These are phyloP conservation scores for Exophiala viscosa DNA, from an alignment of 2,329 filamentous ascomycete species.

Conservation along the genomic window DNA sequence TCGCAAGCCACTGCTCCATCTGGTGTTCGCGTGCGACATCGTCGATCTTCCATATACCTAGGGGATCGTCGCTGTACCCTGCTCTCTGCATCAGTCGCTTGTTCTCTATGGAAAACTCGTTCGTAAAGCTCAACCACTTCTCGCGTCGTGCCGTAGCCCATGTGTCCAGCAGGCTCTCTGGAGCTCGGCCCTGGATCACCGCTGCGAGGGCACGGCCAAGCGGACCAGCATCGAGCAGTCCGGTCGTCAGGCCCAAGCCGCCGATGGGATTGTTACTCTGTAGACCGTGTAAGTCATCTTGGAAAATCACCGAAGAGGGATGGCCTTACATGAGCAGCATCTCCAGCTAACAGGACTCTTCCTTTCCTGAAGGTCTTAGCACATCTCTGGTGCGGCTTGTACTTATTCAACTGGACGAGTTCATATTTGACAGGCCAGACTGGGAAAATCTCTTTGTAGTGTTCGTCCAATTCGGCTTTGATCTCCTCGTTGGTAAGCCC, in stretches of 20 bases:
- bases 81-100: constrained; percentile 18
- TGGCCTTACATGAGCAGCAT: constrained; percentile 22
- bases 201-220: constrained; percentile 17
- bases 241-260: constrained; percentile 24
- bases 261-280: constrained; percentile 27
- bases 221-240: constrained; percentile 21
- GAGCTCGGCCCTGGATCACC: constrained; percentile 16
- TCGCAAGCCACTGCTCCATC: constrained; percentile 23
- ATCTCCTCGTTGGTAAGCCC: constrained; percentile 33
- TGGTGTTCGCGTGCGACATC: constrained; percentile 17
- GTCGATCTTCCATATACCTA: constrained; percentile 18
- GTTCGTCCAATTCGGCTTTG: constrained; percentile 17
- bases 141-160: constrained; percentile 17
- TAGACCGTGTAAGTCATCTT: not conserved
- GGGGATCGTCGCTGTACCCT: constrained; percentile 18
- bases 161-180: constrained; percentile 15
- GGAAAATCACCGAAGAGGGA: not conserved
- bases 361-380: constrained; percentile 20
- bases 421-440: constrained; percentile 26
- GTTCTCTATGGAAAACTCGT: constrained; percentile 20
- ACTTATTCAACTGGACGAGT: constrained; percentile 22
- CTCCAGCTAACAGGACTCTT: constrained; percentile 22
- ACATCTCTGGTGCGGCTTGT: constrained; percentile 24
- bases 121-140: constrained; percentile 23
- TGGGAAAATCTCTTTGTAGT: constrained; percentile 25